Conservation (phyloP, 345 rosid genomes). For the Euphorbia peplus region DNA sequence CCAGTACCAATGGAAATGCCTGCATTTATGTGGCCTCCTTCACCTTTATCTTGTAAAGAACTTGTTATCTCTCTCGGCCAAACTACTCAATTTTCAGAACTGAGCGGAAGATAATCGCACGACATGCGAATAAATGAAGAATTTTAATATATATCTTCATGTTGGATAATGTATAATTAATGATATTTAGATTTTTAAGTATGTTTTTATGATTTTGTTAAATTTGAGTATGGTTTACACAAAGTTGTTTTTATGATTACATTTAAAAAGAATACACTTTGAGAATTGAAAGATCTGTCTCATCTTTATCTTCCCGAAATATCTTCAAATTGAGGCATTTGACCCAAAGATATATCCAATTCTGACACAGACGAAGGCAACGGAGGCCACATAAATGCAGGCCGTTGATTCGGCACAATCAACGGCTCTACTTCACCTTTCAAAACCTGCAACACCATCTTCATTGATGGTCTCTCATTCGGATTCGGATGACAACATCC, state of each 20-base stretch:
- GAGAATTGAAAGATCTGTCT: no score
- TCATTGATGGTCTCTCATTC: conserved; percentile 63
- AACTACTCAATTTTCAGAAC: conserved; percentile 25
- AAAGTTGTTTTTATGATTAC: no score
- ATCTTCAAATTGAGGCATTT: conserved; percentile 31
- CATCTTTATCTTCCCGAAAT: conserved; percentile 33
- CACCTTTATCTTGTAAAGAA: conserved; percentile 48
- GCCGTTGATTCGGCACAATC: conserved; percentile 46
- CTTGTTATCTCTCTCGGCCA: conserved; percentile 34
- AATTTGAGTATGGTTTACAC: no score
- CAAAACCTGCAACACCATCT: conserved; percentile 57
- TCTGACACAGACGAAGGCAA: conserved; percentile 49
- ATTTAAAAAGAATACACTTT: no score
- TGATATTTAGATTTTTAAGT: no score
- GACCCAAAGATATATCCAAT: conserved; percentile 33
- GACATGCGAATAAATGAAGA: no score
- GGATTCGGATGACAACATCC: conserved; percentile 82
- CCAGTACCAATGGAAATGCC: conserved; percentile 55
- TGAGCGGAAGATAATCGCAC: no score
- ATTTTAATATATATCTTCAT: no score
- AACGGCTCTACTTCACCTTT: conserved; percentile 57
- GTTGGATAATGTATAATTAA: no score
- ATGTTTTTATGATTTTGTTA: no score
- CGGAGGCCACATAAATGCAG: conserved; percentile 68
- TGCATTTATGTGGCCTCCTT: conserved; percentile 61